Percentiles rank a stretch among this genome's conserved stretches.
Evolutionary conservation across 441 rosid species (phyloP).

Genomic region (Eutrema salsugineum): DNA sequence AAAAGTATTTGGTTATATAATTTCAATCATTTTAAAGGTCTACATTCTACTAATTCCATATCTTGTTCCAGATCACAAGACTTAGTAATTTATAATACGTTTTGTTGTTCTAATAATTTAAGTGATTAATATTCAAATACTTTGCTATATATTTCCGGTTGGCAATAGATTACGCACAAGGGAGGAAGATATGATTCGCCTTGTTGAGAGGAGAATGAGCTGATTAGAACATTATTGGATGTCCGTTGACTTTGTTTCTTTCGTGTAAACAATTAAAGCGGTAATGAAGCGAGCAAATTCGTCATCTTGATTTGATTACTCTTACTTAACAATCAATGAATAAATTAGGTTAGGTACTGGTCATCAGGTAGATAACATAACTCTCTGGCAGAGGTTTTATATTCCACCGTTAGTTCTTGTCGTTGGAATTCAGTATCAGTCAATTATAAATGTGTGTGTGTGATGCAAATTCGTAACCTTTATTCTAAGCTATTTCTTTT

Average conservation of each 20-base stretch:
- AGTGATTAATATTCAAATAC: neutral
- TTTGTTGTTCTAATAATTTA: slow-evolving; percentile 11
- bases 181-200: slow-evolving; percentile 30
- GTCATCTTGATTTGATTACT: neutral
- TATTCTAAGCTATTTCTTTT: no score
- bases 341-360: neutral
- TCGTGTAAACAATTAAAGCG: neutral
- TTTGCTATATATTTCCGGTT: slow-evolving; percentile 17
- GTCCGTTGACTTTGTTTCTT: slow-evolving; percentile 23
- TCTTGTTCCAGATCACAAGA: neutral
- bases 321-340: neutral
- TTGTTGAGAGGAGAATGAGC: slow-evolving; percentile 28
- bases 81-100: neutral
- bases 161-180: slow-evolving; percentile 12
- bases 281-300: neutral
- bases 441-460: no score
- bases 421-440: no score
- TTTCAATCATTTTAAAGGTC: neutral
- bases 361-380: slow-evolving; percentile 2
- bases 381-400: neutral
- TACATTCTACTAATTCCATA: slow-evolving; percentile 2
- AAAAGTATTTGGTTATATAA: neutral
- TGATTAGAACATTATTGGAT: slow-evolving; percentile 24
- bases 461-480: no score
- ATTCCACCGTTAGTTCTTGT: neutral